phyloP scores from a whole-genome alignment of 2,329 filamentous ascomycete species.

The Fusarium compactum region DNA sequence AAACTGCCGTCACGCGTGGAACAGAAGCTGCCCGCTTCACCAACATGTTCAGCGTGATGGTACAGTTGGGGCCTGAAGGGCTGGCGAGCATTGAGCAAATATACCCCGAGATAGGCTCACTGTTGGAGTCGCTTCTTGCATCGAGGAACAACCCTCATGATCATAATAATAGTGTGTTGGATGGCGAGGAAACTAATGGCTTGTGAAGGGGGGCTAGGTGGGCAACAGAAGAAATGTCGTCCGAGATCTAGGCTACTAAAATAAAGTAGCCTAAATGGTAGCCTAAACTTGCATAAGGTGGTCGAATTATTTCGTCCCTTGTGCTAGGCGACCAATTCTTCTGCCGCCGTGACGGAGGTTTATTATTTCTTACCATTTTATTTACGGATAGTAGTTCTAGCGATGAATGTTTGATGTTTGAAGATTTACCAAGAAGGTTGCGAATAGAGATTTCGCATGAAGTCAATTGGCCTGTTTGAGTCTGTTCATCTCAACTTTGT shows the following conservation, averaged over 20 bases:
- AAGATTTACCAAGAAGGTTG: neutral
- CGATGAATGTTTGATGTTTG: constrained; percentile 16
- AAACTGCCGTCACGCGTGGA: constrained; percentile 39
- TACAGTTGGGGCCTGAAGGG: constrained; percentile 45
- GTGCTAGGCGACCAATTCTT: neutral
- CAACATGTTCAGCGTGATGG: constrained; percentile 46
- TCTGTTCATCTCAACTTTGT: neutral
- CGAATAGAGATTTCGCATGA: constrained; percentile 24
- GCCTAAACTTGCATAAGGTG: too few relatives aligned
- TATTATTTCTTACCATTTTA: neutral
- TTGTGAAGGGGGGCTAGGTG: constrained; percentile 5
- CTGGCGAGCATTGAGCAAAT: constrained; percentile 46
- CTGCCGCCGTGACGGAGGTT: too few relatives aligned
- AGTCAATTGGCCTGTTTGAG: neutral
- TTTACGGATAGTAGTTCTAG: constrained; percentile 10
- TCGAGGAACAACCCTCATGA: constrained; percentile 35
- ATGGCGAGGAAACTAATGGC: constrained; percentile 36
- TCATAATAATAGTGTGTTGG: constrained; percentile 23
- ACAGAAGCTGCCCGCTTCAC: constrained; percentile 44
- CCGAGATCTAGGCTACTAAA: too few relatives aligned
- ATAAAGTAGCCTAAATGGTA: too few relatives aligned
- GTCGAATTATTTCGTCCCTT: too few relatives aligned
- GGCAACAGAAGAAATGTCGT: too few relatives aligned
- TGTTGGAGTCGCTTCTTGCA: constrained; percentile 43
- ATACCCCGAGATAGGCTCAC: constrained; percentile 48